Conservation (phyloP, 495 filamentous ascomycete species). For the Podospora tetraspora region DNA sequence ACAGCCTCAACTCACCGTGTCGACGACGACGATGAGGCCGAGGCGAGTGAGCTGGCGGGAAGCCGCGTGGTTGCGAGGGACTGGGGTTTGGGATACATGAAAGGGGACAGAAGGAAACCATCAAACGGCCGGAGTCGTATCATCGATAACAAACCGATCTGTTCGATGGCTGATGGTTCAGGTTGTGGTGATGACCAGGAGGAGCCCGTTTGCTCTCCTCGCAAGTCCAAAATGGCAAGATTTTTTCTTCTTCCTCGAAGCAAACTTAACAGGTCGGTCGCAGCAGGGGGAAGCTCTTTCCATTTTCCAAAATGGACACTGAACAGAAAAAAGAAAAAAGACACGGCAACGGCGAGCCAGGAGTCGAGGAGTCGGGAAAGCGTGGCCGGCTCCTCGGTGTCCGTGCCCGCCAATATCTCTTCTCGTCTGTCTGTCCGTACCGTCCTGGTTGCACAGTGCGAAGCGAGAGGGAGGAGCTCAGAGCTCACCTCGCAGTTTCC, state of each 20-base stretch:
- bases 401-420: neutral
- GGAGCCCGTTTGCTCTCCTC: neutral
- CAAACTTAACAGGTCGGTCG: neutral
- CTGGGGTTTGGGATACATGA: neutral
- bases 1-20: neutral
- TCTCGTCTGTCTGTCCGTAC: neutral
- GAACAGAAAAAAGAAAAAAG: neutral
- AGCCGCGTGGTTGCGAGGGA: neutral
- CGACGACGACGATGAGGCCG: neutral
- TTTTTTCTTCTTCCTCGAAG: neutral
- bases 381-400: neutral
- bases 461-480: neutral
- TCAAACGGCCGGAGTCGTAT: neutral
- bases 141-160: too few species aligned
- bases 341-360: neutral
- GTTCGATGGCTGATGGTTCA: neutral
- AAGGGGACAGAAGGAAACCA: neutral
- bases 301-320: neutral
- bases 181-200: neutral
- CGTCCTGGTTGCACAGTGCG: constrained; percentile 6
- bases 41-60: neutral
- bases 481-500: neutral
- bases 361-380: neutral
- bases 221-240: neutral
- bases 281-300: neutral